Percentiles rank a stretch among this genome's conserved stretches.
These are phyloP conservation scores for Rhizopogon roseolus DNA, from an alignment of 768 basidiomycete genomes.

Conservation along the genomic window DNA sequence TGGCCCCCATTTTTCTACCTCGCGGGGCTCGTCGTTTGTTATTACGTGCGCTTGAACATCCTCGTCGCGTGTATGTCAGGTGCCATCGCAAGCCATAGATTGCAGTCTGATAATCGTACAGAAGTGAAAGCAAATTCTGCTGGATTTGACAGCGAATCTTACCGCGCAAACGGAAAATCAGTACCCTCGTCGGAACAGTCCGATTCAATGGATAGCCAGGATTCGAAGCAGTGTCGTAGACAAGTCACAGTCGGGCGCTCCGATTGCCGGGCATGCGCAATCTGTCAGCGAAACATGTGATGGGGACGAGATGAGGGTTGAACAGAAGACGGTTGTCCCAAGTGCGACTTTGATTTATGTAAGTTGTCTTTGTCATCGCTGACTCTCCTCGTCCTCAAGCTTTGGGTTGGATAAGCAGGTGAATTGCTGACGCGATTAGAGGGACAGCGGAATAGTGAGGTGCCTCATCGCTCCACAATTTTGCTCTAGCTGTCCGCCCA, in stretches of 20 bases:
- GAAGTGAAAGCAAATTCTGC: neutral
- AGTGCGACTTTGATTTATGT: neutral
- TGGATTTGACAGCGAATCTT: neutral
- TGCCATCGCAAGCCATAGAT: neutral
- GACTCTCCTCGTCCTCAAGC: neutral
- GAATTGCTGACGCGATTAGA: neutral
- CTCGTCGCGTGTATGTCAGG: too few species aligned
- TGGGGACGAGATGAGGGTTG: neutral
- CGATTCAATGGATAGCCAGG: neutral
- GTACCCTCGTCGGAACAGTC: neutral
- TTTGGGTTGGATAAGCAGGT: neutral
- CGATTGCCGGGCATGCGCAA: neutral
- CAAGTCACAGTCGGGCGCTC: neutral
- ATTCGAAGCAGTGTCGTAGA: too few species aligned
- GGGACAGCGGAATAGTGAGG: neutral
- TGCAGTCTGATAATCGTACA: too few species aligned
- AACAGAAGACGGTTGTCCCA: neutral
- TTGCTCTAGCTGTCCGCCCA: too few species aligned
- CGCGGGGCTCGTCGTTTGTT: too few species aligned
- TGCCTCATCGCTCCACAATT: neutral
- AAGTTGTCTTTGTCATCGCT: constrained; percentile 2
- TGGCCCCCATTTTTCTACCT: neutral
- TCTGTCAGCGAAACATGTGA: neutral
- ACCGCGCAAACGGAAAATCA: neutral
- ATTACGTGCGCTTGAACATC: constrained; percentile 1